A percentile compares a stretch with the other conserved stretches of the same genome.
Conservation (phyloP, 495 filamentous ascomycete species). For the Achaetomiella virescens region DNA sequence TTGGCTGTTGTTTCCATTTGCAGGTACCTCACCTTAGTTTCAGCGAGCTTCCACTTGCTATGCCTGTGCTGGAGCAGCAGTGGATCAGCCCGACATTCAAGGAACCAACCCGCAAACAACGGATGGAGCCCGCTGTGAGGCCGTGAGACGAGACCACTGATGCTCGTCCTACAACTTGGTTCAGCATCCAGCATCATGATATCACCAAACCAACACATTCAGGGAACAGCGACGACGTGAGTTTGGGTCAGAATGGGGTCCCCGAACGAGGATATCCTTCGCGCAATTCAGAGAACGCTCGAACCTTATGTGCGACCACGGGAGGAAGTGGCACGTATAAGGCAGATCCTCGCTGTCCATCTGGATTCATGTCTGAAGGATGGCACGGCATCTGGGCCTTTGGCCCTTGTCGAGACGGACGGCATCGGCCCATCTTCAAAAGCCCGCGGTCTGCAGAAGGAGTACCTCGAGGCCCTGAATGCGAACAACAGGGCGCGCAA, state of each 20-base stretch:
- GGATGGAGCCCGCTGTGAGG: too few relatives aligned
- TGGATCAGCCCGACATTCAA: background rate
- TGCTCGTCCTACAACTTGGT: too few relatives aligned
- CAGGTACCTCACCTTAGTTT: constrained; percentile 1
- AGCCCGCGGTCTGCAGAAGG: constrained; percentile 33
- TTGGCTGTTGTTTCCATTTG: constrained; percentile 9
- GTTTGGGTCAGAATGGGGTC: background rate
- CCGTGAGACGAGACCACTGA: too few relatives aligned
- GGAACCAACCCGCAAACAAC: background rate
- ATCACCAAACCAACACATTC: background rate
- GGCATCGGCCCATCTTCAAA: constrained; percentile 17
- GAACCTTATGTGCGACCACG: constrained; percentile 37
- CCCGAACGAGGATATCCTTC: constrained; percentile 13
- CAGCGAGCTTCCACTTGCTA: background rate
- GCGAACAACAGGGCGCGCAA: constrained; percentile 51
- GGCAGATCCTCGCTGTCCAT: constrained; percentile 37
- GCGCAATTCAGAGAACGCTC: constrained; percentile 25
- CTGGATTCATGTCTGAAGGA: constrained; percentile 31
- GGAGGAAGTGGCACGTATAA: constrained; percentile 38
- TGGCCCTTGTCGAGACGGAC: constrained; percentile 34
- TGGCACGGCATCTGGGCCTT: constrained; percentile 26
- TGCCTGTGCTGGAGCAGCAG: background rate
- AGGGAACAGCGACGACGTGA: background rate
- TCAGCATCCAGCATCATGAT: background rate
- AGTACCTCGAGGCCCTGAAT: constrained; percentile 54